Percentiles rank a stretch among this genome's conserved stretches.
phyloP scores from a whole-genome alignment of 2,329 filamentous ascomycete species.

The Stachybotrys echinatus region DNA sequence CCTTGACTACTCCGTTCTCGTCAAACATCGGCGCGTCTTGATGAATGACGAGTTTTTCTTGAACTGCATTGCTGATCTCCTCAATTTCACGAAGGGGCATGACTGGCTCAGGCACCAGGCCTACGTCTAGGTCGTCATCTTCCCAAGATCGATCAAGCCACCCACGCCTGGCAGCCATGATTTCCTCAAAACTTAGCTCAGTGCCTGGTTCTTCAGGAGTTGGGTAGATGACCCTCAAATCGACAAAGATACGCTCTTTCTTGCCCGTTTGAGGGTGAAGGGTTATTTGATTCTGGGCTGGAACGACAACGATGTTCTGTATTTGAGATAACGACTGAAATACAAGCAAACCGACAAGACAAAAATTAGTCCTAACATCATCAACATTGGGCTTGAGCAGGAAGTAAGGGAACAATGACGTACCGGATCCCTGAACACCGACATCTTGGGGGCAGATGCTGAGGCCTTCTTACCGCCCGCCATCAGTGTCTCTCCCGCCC shows the following conservation, averaged over 20 bases:
- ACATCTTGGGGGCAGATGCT: slow-evolving; percentile 64
- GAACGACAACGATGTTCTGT: slow-evolving; percentile 63
- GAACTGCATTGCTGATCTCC: slow-evolving; percentile 19
- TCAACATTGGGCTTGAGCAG: slow-evolving; percentile 64
- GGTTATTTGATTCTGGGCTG: slow-evolving; percentile 70
- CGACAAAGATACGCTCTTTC: slow-evolving; percentile 81
- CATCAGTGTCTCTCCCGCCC: slow-evolving; percentile 87
- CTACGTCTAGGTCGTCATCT: slow-evolving; percentile 31
- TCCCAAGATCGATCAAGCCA: slow-evolving; percentile 57
- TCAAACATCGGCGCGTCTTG: slow-evolving; percentile 39
- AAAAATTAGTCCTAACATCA: slow-evolving; percentile 93
- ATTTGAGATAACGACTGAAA: slow-evolving; percentile 55
- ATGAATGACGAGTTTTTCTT: slow-evolving; percentile 18
- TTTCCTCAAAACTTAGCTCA: slow-evolving; percentile 87
- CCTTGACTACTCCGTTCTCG: slow-evolving; percentile 52
- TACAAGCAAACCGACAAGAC: slow-evolving; percentile 34
- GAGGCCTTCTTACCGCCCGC: slow-evolving; percentile 76
- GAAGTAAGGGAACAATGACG: slow-evolving; percentile 19
- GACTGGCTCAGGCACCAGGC: slow-evolving; percentile 19
- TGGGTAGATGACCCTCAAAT: slow-evolving; percentile 81
- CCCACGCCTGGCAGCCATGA: slow-evolving; percentile 73
- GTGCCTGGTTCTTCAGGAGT: slow-evolving; percentile 63
- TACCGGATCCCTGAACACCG: slow-evolving; percentile 95
- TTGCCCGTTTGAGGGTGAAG: slow-evolving; percentile 78
- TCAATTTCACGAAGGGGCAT: slow-evolving; percentile 22